These are phyloP conservation scores for Coleophoma cylindrospora DNA, from an alignment of 2,329 filamentous ascomycete species.

Conservation along the genomic window DNA sequence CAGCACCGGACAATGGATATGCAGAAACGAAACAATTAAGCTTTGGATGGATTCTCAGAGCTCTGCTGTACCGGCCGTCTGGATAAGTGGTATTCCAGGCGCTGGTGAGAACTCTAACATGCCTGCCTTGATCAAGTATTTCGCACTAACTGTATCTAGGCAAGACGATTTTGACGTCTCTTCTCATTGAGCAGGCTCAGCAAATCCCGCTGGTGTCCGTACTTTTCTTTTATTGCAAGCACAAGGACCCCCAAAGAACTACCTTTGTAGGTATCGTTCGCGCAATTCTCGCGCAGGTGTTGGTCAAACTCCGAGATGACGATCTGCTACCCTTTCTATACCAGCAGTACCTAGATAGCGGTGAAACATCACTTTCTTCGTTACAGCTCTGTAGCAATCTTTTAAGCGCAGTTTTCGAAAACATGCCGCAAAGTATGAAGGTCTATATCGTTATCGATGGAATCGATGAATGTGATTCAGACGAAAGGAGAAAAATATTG, in stretches of 20 bases:
- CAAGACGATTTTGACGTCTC: conserved; percentile 34
- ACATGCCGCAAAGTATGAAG: conserved; percentile 10
- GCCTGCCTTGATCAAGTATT: neutral
- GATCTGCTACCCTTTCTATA: conserved; percentile 27
- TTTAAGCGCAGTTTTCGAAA: conserved; percentile 22
- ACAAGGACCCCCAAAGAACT: conserved; percentile 24
- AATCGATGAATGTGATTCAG: conserved; percentile 32
- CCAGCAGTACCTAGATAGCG: conserved; percentile 26
- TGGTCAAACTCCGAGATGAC: conserved; percentile 18
- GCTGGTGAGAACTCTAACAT: conserved; percentile 23
- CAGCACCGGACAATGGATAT: conserved; percentile 25
- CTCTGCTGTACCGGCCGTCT: conserved; percentile 23
- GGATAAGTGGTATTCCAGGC: conserved; percentile 34
- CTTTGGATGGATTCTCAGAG: conserved; percentile 11
- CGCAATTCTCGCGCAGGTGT: conserved; percentile 29
- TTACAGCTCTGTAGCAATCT: conserved; percentile 22
- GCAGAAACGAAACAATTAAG: conserved; percentile 14
- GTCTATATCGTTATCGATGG: conserved; percentile 35
- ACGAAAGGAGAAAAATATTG: conserved; percentile 26
- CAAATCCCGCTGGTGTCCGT: conserved; percentile 9
- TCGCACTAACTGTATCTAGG: conserved; percentile 16
- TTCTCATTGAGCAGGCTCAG: conserved; percentile 28
- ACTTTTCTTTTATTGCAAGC: conserved; percentile 35
- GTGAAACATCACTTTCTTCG: conserved; percentile 23
- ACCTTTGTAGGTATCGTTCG: conserved; percentile 27